Evolutionary conservation across 306 rosid species (phyloP).

Genomic region (Crataegus laevigata): DNA sequence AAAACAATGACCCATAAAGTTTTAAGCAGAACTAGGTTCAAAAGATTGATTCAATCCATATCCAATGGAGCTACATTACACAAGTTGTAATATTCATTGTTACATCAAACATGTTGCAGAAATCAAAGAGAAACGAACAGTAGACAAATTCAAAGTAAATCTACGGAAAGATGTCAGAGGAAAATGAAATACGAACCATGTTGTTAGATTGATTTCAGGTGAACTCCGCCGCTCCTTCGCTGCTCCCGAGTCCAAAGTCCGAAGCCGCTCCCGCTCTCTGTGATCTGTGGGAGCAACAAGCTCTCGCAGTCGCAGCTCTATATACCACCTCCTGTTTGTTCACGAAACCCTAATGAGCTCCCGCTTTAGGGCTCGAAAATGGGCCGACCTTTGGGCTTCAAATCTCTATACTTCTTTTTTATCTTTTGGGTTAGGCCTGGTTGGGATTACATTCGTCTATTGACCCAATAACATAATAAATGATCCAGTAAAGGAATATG

Average conservation of each 20-base stretch:
- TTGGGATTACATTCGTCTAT: not conserved
- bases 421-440: not conserved
- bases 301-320: not conserved
- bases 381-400: not conserved
- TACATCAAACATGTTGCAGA: not conserved
- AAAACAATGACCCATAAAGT: not conserved
- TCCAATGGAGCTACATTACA: not conserved
- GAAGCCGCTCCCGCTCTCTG: conserved; percentile 2
- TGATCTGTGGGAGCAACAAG: not conserved
- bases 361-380: not conserved
- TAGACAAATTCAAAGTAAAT: not conserved
- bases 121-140: not conserved
- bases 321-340: not conserved
- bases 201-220: not conserved
- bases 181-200: conserved; percentile 1
- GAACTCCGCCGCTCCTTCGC: not conserved
- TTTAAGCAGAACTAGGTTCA: not conserved
- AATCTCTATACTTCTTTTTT: not conserved
- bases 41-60: not conserved
- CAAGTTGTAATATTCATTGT: not conserved
- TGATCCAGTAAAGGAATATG: not conserved
- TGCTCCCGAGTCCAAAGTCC: not conserved
- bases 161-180: not conserved
- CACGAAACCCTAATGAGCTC: conserved; percentile 1
- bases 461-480: not conserved